These are phyloP conservation scores for Hyphodiscus hymeniophilus DNA, from an alignment of 495 filamentous ascomycete genomes.

Conservation along the genomic window DNA sequence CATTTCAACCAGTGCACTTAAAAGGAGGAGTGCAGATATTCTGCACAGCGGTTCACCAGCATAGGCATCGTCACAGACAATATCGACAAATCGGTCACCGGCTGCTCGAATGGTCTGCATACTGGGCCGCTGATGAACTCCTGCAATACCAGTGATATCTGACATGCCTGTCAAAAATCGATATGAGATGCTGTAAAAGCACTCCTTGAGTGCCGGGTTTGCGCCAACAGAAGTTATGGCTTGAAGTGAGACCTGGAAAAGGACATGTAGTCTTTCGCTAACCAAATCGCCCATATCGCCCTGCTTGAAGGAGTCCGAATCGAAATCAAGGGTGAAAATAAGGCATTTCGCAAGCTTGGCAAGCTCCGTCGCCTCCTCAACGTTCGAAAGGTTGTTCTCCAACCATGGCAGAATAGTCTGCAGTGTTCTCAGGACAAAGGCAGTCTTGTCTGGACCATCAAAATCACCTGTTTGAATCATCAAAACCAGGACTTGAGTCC, in stretches of 20 bases:
- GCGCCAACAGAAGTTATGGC: conserved; percentile 64
- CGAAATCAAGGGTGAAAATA: conserved; percentile 62
- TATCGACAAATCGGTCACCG: conserved; percentile 72
- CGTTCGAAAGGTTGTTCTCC: conserved; percentile 57
- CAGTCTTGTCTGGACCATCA: conserved; percentile 53
- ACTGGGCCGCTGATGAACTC: conserved; percentile 41
- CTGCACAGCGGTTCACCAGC: conserved; percentile 72
- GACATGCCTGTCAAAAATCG: conserved; percentile 71
- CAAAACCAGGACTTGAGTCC: conserved; percentile 73
- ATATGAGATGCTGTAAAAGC: conserved; percentile 83
- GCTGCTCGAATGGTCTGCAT: conserved; percentile 66
- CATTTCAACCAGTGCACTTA: conserved; percentile 62
- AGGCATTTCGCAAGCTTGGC: conserved; percentile 70
- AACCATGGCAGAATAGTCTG: conserved; percentile 82
- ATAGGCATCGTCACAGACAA: conserved; percentile 90
- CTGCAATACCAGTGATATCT: conserved; percentile 31
- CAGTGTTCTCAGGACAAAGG: conserved; percentile 74
- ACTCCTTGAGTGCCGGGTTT: conserved; percentile 63
- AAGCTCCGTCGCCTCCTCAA: conserved; percentile 60
- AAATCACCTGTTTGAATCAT: conserved; percentile 71
- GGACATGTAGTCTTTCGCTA: conserved; percentile 80
- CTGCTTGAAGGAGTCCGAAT: conserved; percentile 33
- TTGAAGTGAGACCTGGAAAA: conserved; percentile 75
- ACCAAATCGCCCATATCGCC: conserved; percentile 59
- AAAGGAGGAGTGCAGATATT: conserved; percentile 67